Base-by-base conservation (phyloP, 2,329 filamentous ascomycete genomes). In the Grosmannia huntii region DNA sequence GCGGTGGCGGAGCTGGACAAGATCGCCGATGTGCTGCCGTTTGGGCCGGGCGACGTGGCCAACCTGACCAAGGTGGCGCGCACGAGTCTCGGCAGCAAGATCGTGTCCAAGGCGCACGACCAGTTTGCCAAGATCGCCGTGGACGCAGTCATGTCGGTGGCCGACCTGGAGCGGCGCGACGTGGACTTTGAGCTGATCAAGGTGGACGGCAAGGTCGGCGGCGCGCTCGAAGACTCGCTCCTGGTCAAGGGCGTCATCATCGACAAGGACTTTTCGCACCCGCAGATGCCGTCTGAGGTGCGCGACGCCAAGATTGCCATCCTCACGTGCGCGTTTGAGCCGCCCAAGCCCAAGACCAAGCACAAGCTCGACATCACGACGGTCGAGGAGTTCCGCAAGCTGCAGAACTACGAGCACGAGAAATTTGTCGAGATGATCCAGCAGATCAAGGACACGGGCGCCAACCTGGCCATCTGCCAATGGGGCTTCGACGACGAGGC, bases 401-500 rank as follows among this genome's bases (percentile, higher is more conserved):
- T 99, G 64, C 94, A 99, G 70, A 89, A 81, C 66, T 99, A 99
- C 76, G 94, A 99, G 75, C 86, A 86, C 67, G 87, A 89, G 70
- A 99, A 97, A 76, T 99, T 99, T 70, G 82, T 89, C 60, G 92
- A 97, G 76, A 99, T 99, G 94, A 96, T 99, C 67, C 81, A 95
- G 70, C 89, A 96, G 74, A 94, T 99, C 78, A 99, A 99, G 77
- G 89, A 89, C 67, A 95, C 92, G 0, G 94, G 94, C 62, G 94
- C 94, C 64, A 99, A 99, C 76, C 81, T 99, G 61, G 94, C 91
- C 63, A 96, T 99, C 69, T 99, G 94, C 75, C 95, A 99, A 72
- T 99, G 95, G 94, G 94, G 94, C 65, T 99, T 99, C 69, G 94
- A 99, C 70, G 94, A 99, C 69, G 94, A 99, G 76, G 94, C 94